These are phyloP conservation scores for Akanthomyces lecanii DNA, from an alignment of 2,329 filamentous ascomycete species.

Conservation along the genomic window DNA sequence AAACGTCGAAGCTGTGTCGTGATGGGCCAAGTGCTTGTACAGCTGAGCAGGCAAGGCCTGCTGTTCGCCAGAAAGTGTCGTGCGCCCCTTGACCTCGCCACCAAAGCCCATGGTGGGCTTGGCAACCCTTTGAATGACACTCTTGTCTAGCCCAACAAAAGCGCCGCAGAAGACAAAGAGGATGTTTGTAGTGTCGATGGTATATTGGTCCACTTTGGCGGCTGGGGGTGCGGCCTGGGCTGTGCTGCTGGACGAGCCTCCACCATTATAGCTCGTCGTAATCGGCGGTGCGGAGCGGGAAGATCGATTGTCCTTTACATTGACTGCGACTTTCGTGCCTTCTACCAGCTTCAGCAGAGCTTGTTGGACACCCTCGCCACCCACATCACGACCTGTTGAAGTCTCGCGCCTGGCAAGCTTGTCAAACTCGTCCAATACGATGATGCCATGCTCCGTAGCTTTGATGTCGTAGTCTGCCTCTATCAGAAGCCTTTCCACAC, in stretches of 20 bases:
- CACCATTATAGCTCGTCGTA: slow-evolving; percentile 48
- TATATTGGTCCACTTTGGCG: slow-evolving; percentile 58
- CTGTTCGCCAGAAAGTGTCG: slow-evolving; percentile 44
- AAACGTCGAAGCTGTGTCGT: slow-evolving; percentile 39
- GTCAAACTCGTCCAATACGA: slow-evolving; percentile 95
- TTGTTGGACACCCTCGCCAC: slow-evolving; percentile 94
- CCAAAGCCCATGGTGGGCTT: slow-evolving; percentile 88
- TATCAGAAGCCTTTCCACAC: slow-evolving; percentile 83
- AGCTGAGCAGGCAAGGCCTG: slow-evolving; percentile 62
- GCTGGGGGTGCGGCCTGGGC: slow-evolving; percentile 43
- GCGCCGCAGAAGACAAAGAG: slow-evolving; percentile 96
- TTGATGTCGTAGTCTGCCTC: slow-evolving; percentile 86
- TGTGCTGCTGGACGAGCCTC: slow-evolving; percentile 40
- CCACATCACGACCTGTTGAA: slow-evolving; percentile 85
- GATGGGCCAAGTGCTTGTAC: slow-evolving; percentile 55
- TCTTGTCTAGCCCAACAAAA: slow-evolving; percentile 87
- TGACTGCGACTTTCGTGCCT: slow-evolving; percentile 87
- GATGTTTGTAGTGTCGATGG: slow-evolving; percentile 91
- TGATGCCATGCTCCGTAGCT: slow-evolving; percentile 83
- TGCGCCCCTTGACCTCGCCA: slow-evolving; percentile 64
- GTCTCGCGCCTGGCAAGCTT: slow-evolving; percentile 91
- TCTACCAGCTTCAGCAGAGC: slow-evolving; percentile 94
- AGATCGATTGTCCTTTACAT: slow-evolving; percentile 73
- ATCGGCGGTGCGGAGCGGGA: slow-evolving; percentile 50
- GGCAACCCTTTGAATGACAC: slow-evolving; percentile 80